A percentile compares a stretch with the other conserved stretches of the same genome.
phyloP scores from a whole-genome alignment of 2,329 filamentous ascomycete species.

The Neopestalotiopsis sp. region DNA sequence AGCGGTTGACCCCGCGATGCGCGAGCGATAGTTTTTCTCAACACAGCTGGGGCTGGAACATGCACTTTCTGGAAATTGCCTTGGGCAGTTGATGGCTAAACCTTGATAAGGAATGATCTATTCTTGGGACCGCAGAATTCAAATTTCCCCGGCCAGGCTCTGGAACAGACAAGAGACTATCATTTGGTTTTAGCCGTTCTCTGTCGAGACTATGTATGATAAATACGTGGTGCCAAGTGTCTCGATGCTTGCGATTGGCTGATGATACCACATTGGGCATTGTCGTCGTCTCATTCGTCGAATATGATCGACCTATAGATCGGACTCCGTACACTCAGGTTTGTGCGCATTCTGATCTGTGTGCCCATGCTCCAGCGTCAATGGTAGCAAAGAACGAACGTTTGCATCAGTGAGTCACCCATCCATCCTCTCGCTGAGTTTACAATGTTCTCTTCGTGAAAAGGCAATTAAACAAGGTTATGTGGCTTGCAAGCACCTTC shows the following conservation, averaged over 20 bases:
- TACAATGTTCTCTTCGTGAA: neutral
- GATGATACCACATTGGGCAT: constrained; percentile 15
- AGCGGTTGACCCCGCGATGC: too few relatives aligned
- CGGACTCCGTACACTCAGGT: neutral
- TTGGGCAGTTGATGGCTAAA: too few relatives aligned
- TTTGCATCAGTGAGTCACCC: neutral
- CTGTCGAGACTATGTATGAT: neutral
- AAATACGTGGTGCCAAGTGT: neutral
- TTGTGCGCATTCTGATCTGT: neutral
- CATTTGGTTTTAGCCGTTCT: neutral
- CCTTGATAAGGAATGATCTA: neutral
- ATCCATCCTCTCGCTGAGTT: neutral
- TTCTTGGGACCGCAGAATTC: neutral
- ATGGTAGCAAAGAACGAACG: neutral
- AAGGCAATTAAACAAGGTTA: neutral
- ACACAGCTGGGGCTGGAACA: too few relatives aligned
- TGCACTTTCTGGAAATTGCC: too few relatives aligned
- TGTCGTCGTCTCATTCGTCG: constrained; percentile 14
- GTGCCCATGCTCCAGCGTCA: neutral
- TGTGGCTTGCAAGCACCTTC: neutral
- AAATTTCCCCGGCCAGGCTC: neutral
- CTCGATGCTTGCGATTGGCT: constrained; percentile 6
- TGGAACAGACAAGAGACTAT: neutral
- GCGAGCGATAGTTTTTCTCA: too few relatives aligned
- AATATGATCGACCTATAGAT: neutral